Base-by-base conservation (phyloP, 2,329 filamentous ascomycete genomes). In the Fusarium torreyae region DNA sequence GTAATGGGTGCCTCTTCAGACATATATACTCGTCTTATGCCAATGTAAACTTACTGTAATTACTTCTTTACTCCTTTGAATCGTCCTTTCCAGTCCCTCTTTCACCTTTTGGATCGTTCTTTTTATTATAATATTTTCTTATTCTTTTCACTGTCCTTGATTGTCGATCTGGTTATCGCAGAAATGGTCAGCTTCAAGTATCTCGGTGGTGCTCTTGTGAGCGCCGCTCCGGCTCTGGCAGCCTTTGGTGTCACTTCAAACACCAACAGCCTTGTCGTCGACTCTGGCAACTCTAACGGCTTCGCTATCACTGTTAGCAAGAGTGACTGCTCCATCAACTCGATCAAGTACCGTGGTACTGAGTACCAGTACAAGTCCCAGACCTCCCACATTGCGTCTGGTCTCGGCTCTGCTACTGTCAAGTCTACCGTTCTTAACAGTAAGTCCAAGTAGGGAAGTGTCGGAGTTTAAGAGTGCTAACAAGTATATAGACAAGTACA, bases 251-350 rank as follows among this genome's bases (percentile, higher is more conserved):
- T 80, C 53, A 82, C 80, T 9, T 80, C 80, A 5, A 78, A 77
- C 38, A 75, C 71, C 59, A 81, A 79, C 59, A 81, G 79, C 66
- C 85, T 82, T 61, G 75, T 84, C 51, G 77, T 86, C 57, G 83
- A 87, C 73, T 81, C 84, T 50, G 84, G 81, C 40, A 84, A 81
- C 13, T 59, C 79, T 33, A 86, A 87, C 65, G 59, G 84, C 5
- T 78, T 89, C 53, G 76, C 84, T 38, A 84, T 88, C 67, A 83
- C 83, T 5, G 82, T 89, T 50, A 84, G 79, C 68, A 80, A 83
- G 46, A 81, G 80, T 17, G 89, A 80, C 74, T 90, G 89, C 69
- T 89, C 91, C 69, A 88, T 91, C 75, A 89, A 84, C 15, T 90
- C 88, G 1, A 87, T 91, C 75, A 83, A 84, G 55, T 91, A 84